Evolutionary conservation across 345 rosid genomes (phyloP).

Genomic region (Ceriops decandra): DNA sequence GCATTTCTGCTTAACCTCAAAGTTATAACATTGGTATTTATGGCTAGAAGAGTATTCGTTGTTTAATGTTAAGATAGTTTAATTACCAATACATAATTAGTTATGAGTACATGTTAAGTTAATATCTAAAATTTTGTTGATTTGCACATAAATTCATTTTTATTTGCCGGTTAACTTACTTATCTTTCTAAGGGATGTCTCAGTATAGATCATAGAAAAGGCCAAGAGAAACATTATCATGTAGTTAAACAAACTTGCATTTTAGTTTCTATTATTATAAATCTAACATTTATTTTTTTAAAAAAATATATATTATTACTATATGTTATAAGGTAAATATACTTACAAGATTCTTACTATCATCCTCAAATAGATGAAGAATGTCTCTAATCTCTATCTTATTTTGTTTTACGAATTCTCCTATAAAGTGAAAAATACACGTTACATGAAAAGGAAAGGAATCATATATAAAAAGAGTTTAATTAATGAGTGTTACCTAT

Average conservation of each 20-base stretch:
- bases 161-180: conserved; percentile 7
- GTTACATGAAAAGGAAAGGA: background rate
- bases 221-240: conserved; percentile 25
- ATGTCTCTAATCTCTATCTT: conserved; percentile 51
- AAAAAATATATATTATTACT: conserved; percentile 3
- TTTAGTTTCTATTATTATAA: conserved; percentile 19
- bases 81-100: conserved; percentile 8
- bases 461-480: background rate
- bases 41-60: background rate
- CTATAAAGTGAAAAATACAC: conserved; percentile 26
- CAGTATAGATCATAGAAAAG: conserved; percentile 12
- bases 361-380: conserved; percentile 68
- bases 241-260: conserved; percentile 39
- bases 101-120: background rate
- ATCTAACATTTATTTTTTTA: conserved; percentile 1
- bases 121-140: conserved; percentile 10
- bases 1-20: background rate
- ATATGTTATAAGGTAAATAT: conserved; percentile 12
- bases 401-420: conserved; percentile 57
- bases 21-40: background rate
- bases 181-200: conserved; percentile 21
- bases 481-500: conserved; percentile 41
- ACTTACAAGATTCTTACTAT: conserved; percentile 75
- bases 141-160: conserved; percentile 5
- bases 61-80: background rate